Conservation (phyloP, 2,329 filamentous ascomycete genomes). For the Ascochyta koolunga region DNA sequence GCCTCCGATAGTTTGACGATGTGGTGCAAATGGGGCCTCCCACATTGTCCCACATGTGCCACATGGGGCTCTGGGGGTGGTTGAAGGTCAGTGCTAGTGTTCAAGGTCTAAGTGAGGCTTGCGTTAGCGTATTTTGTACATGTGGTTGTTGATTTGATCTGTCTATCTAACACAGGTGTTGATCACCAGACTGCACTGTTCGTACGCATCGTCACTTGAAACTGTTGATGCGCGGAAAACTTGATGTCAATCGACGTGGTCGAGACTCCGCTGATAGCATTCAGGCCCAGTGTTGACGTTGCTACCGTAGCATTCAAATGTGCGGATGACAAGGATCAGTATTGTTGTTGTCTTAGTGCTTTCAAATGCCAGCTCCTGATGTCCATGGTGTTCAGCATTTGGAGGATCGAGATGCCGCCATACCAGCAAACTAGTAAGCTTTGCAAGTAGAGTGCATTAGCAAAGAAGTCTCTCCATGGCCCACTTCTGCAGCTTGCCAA, state of each 20-base stretch:
- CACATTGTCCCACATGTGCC: constrained; percentile 11
- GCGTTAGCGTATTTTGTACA: neutral
- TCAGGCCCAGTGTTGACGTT: neutral
- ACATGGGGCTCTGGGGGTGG: constrained; percentile 2
- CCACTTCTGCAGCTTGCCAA: neutral
- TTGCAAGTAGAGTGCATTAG: neutral
- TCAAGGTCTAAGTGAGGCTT: neutral
- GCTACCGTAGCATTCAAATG: neutral
- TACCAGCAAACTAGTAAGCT: neutral
- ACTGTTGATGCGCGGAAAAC: constrained; percentile 1
- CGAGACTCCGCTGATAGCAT: neutral
- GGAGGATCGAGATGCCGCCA: too few relatives aligned
- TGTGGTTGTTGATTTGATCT: neutral
- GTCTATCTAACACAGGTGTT: neutral
- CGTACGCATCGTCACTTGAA: constrained; percentile 7
- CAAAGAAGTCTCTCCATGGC: neutral
- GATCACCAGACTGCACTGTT: neutral
- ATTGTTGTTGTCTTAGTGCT: too few relatives aligned
- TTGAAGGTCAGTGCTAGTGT: neutral
- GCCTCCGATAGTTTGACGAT: constrained; percentile 5
- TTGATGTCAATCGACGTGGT: constrained; percentile 1
- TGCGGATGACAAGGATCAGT: too few relatives aligned
- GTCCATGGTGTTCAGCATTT: neutral
- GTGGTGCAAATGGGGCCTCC: constrained; percentile 4
- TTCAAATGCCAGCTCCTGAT: neutral